Percentiles rank a stretch among this genome's conserved stretches.
Conservation (phyloP, 306 rosid species). For the Sindora glabra region DNA sequence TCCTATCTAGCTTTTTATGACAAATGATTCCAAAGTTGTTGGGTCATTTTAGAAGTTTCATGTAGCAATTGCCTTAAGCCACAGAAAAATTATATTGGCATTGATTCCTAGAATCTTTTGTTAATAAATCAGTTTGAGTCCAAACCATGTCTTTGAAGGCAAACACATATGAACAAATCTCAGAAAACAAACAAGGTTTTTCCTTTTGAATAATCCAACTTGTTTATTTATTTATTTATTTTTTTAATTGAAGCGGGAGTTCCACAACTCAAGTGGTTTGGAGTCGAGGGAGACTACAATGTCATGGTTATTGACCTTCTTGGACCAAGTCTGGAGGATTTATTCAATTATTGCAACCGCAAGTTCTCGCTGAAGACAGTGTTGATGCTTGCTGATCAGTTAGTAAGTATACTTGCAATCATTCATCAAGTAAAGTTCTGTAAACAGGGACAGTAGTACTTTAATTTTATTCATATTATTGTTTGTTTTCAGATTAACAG, state of each 20-base stretch:
- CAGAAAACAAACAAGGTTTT: background rate
- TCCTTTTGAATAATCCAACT: constrained; percentile 23
- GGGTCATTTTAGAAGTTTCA: constrained; percentile 1
- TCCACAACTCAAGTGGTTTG: constrained; percentile 99
- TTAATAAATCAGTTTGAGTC: too few species aligned
- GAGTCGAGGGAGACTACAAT: constrained; percentile 92
- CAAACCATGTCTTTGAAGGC: background rate
- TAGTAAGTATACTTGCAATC: constrained; percentile 43
- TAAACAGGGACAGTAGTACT: constrained; percentile 1
- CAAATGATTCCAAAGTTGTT: background rate
- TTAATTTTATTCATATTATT: background rate
- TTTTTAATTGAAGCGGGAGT: constrained; percentile 69
- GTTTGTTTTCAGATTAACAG: constrained; percentile 72
- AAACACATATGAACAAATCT: background rate
- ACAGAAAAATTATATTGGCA: background rate
- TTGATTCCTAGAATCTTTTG: too few species aligned
- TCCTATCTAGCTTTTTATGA: background rate
- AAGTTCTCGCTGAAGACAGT: constrained; percentile 86
- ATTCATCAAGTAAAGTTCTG: constrained; percentile 4
- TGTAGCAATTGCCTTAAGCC: background rate
- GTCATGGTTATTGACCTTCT: constrained; percentile 98
- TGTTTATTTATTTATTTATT: too few species aligned
- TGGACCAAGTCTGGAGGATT: constrained; percentile 98
- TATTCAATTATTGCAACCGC: constrained; percentile 93
- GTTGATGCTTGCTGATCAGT: constrained; percentile 98